Conservation (phyloP, 768 basidiomycete genomes). For the Heimioporus sp. region DNA sequence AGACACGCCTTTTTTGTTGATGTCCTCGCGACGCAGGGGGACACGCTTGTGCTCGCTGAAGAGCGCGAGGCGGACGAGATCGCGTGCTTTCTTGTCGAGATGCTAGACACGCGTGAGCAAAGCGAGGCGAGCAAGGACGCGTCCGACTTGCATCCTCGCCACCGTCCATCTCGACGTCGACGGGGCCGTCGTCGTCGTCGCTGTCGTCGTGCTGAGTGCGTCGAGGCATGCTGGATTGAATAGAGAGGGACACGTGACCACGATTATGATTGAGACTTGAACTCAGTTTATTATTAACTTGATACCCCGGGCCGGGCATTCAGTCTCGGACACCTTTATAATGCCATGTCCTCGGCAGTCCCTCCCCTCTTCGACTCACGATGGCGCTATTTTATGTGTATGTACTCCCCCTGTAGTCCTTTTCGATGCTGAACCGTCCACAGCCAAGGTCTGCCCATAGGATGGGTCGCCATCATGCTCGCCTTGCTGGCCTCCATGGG, state of each 20-base stretch:
- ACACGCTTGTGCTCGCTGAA: constrained; percentile 73
- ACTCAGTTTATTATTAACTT: too few species aligned
- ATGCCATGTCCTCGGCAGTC: too few species aligned
- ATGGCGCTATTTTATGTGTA: constrained; percentile 17
- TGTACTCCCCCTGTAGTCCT: not conserved
- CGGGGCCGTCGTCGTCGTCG: constrained; percentile 32
- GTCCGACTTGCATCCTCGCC: constrained; percentile 17
- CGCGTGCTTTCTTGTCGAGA: constrained; percentile 59
- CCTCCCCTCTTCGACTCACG: too few species aligned
- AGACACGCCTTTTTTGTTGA: constrained; percentile 71
- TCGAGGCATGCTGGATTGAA: constrained; percentile 1
- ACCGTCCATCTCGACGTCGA: constrained; percentile 35
- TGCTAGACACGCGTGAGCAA: constrained; percentile 43
- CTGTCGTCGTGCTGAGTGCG: constrained; percentile 30
- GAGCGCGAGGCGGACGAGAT: constrained; percentile 77
- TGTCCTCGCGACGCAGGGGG: constrained; percentile 76
- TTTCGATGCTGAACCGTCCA: not conserved
- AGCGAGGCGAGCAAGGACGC: not conserved
- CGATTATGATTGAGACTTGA: too few species aligned
- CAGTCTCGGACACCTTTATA: too few species aligned
- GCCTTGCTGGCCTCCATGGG: constrained; percentile 71
- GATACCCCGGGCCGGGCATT: too few species aligned
- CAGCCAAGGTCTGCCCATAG: constrained; percentile 61
- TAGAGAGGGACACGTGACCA: too few species aligned
- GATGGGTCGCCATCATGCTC: constrained; percentile 59